phyloP scores from a whole-genome alignment of 768 basidiomycete genomes.

The Leucocoprinus leucothites region DNA sequence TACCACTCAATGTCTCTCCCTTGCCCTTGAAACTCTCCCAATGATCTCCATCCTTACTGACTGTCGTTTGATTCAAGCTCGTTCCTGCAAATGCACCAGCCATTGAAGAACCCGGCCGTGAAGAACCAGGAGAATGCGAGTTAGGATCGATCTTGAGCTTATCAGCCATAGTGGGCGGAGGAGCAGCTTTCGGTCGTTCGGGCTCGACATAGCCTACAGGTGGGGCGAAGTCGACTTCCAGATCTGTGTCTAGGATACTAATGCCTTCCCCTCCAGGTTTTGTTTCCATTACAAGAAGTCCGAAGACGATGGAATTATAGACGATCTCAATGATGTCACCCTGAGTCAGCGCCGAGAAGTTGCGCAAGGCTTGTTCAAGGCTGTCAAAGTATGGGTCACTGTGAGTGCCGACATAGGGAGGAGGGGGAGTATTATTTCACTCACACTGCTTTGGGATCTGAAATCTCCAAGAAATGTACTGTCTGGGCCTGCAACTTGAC shows the following conservation, averaged over 20 bases:
- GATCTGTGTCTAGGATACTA: slow-evolving; percentile 88
- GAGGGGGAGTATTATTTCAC: slow-evolving; percentile 27
- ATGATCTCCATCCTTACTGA: slow-evolving; percentile 76
- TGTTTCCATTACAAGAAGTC: slow-evolving; percentile 93
- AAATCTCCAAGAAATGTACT: slow-evolving; percentile 93
- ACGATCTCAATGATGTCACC: slow-evolving; percentile 97
- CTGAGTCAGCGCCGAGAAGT: slow-evolving; percentile 88
- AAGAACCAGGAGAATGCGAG: slow-evolving; percentile 83
- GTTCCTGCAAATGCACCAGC: slow-evolving; percentile 63
- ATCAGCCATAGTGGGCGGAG: slow-evolving; percentile 90
- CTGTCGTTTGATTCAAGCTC: slow-evolving; percentile 39
- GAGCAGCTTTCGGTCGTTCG: slow-evolving; percentile 75
- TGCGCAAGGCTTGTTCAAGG: slow-evolving; percentile 90
- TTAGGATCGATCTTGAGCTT: slow-evolving; percentile 94
- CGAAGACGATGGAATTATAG: slow-evolving; percentile 96
- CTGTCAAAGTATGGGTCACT: slow-evolving; percentile 36
- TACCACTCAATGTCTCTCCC: slow-evolving; percentile 86
- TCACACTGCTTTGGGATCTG: slow-evolving; percentile 96
- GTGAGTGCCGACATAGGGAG: neutral
- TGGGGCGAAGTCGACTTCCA: slow-evolving; percentile 96
- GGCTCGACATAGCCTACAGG: slow-evolving; percentile 96
- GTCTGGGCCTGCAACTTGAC: slow-evolving; percentile 97
- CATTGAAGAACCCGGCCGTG: slow-evolving; percentile 73
- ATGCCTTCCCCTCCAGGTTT: slow-evolving; percentile 87
- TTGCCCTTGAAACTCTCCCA: slow-evolving; percentile 98